Evolutionary conservation across 805 yeast species (phyloP).

Genomic region (Candida sithepensis): DNA sequence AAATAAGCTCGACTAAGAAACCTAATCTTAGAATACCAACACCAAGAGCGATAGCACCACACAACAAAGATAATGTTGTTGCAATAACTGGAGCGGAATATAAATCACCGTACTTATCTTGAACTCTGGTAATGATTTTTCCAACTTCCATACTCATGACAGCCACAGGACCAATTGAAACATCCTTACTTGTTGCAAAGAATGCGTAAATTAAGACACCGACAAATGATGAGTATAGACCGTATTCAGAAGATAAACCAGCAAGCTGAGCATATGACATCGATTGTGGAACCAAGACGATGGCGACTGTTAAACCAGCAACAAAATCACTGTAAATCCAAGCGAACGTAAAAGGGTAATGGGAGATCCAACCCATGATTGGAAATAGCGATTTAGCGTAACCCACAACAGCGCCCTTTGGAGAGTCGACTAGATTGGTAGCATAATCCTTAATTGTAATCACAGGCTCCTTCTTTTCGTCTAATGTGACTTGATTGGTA

Average conservation of each 20-base stretch:
- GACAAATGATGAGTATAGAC: slow-evolving; percentile 86
- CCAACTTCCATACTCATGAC: slow-evolving; percentile 89
- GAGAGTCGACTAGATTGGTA: slow-evolving; percentile 31
- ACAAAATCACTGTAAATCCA: slow-evolving; percentile 84
- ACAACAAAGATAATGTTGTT: slow-evolving; percentile 69
- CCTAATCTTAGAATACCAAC: slow-evolving; percentile 82
- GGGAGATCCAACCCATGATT: slow-evolving; percentile 75
- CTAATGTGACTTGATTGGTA: neutral
- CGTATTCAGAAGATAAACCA: slow-evolving; percentile 75
- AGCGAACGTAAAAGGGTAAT: slow-evolving; percentile 57
- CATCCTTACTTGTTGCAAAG: slow-evolving; percentile 94
- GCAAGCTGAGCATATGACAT: slow-evolving; percentile 95
- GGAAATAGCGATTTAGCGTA: slow-evolving; percentile 74
- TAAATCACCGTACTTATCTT: slow-evolving; percentile 33
- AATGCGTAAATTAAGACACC: slow-evolving; percentile 87
- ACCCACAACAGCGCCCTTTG: slow-evolving; percentile 34
- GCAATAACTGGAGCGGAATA: slow-evolving; percentile 73
- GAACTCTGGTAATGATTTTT: slow-evolving; percentile 67
- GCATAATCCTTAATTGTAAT: slow-evolving; percentile 27
- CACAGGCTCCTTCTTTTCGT: slow-evolving; percentile 23
- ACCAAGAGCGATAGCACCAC: slow-evolving; percentile 84
- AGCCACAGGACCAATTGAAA: slow-evolving; percentile 95
- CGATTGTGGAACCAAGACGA: slow-evolving; percentile 89
- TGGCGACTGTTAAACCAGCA: slow-evolving; percentile 92
- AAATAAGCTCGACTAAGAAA: slow-evolving; percentile 82